Evolutionary conservation across 306 rosid genomes (phyloP).

Genomic region (Vicia villosa): DNA sequence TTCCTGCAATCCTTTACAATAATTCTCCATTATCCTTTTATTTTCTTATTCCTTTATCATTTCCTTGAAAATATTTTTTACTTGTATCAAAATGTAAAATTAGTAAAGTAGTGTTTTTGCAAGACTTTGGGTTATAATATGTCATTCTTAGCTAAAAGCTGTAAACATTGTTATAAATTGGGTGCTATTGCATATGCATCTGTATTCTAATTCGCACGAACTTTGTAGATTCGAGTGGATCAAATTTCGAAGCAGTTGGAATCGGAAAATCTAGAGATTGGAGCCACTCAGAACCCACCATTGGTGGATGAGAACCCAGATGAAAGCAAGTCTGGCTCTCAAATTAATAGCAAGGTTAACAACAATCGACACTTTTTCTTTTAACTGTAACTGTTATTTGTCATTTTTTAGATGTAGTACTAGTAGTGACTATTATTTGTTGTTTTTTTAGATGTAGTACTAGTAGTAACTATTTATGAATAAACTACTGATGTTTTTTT

Average conservation of each 20-base stretch:
- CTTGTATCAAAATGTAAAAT: conserved; percentile 15
- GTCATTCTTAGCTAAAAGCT: conserved; percentile 41
- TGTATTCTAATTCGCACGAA: conserved; percentile 54
- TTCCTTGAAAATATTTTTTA: conserved; percentile 30
- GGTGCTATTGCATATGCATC: conserved; percentile 43
- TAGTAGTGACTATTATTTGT: no score
- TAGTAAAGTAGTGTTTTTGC: conserved; percentile 6
- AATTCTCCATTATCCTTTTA: background rate
- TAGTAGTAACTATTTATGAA: conserved; percentile 26
- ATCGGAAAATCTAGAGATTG: background rate
- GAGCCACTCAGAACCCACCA: conserved; percentile 23
- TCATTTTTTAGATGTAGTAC: no score
- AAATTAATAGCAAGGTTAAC: conserved; percentile 56
- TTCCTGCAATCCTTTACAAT: conserved; percentile 30
- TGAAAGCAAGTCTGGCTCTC: conserved; percentile 37
- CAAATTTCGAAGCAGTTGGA: conserved; percentile 72
- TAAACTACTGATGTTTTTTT: conserved; percentile 40
- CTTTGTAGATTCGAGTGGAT: conserved; percentile 85
- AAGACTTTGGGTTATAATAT: conserved; percentile 23
- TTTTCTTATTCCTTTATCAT: conserved; percentile 12
- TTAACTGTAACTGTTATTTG: no score
- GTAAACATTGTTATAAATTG: conserved; percentile 39
- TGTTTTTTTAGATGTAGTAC: background rate
- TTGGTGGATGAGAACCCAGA: conserved; percentile 42
- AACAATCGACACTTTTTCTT: conserved; percentile 28